phyloP scores from a whole-genome alignment of 345 rosid genomes.

The Trapa bicornis region DNA sequence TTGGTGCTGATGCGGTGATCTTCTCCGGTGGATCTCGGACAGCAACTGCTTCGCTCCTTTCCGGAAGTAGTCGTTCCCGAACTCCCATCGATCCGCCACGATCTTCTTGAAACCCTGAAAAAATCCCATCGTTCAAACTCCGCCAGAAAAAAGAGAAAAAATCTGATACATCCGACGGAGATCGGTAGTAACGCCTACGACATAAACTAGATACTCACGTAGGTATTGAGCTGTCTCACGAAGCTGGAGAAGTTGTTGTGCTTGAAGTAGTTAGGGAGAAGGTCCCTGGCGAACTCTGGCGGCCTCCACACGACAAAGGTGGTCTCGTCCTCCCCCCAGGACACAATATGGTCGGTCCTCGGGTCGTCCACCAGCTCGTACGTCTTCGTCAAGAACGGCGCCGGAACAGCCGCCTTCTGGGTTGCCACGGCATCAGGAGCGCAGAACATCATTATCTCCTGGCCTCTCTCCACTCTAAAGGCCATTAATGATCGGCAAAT shows the following conservation, averaged over 20 bases:
- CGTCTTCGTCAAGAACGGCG: conserved; percentile 51
- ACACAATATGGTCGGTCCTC: conserved; percentile 43
- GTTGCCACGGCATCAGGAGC: conserved; percentile 10
- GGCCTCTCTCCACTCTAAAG: conserved; percentile 12
- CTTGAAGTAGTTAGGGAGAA: conserved; percentile 42
- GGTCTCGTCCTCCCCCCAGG: conserved; percentile 43
- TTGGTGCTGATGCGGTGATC: conserved; percentile 23
- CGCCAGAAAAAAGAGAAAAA: no score
- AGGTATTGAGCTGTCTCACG: conserved; percentile 41
- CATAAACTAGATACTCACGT: conserved; percentile 17
- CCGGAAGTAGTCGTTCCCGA: conserved; percentile 44
- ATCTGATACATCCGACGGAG: no score
- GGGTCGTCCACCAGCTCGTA: conserved; percentile 51
- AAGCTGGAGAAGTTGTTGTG: conserved; percentile 52
- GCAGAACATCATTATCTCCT: conserved; percentile 18
- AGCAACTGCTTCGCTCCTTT: conserved; percentile 46
- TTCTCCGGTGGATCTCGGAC: conserved; percentile 47
- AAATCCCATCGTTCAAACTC: background rate
- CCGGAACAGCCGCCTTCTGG: conserved; percentile 28
- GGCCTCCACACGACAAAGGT: conserved; percentile 53
- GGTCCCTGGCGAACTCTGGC: conserved; percentile 44
- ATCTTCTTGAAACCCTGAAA: conserved; percentile 51
- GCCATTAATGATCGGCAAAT: conserved; percentile 2
- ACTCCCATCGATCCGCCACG: conserved; percentile 59
- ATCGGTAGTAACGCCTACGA: background rate